Evolutionary conservation across 1,284 basidiomycete genomes (phyloP), one percentile per base, ranked within the genome.

Genomic region (Moniliella sp.): DNA sequence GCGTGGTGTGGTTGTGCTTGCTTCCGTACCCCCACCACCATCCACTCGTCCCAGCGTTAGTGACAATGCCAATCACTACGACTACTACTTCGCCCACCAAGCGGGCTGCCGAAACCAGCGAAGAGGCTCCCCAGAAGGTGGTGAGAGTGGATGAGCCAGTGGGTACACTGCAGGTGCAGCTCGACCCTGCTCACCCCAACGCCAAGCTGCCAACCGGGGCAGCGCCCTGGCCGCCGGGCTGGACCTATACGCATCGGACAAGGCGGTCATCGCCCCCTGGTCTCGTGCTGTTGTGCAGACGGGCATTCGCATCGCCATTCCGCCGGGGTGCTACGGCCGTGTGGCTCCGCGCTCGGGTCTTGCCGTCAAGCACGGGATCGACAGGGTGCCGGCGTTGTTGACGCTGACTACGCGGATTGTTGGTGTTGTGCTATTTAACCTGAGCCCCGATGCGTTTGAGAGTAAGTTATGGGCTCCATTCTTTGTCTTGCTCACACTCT

Each of bases 351-450:
- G 88, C 10, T 82, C 77, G 50, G 88, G 88, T 4, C 71, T 94
- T 11, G 86, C 88, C 3, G 77, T 77, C 15, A 97, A 97, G 61
- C 84, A 82, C 63, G 82, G 83, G 69, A 93, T 97, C 40, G 79
- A 91, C 59, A 86, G 0, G 88, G 88, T 1, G 91, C 88, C 4
- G 88, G 88, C 19, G 88, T 97, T 12, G 73, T 97, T 36, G 91
- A 97, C 46, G 77, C 80, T 8, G 88, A 97, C 61, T 97, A 97
- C 62, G 72, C 88, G 25, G 88, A 88, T 75, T 5, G 71, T 97
- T 34, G 84, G 78, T 57, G 81, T 94, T n/a, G 67, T 97, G 15
- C 68, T 97, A 21, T 94, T 88, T 71, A 97, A 97, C 61, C 71
- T 78, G 37, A 45, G 48, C 5, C 79, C 86, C 48, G 65, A 72